Percentiles rank a stretch among this genome's conserved stretches.
Evolutionary conservation across 1,139 yeast genomes (phyloP).

Genomic region (Blastobotrys serpentis): DNA sequence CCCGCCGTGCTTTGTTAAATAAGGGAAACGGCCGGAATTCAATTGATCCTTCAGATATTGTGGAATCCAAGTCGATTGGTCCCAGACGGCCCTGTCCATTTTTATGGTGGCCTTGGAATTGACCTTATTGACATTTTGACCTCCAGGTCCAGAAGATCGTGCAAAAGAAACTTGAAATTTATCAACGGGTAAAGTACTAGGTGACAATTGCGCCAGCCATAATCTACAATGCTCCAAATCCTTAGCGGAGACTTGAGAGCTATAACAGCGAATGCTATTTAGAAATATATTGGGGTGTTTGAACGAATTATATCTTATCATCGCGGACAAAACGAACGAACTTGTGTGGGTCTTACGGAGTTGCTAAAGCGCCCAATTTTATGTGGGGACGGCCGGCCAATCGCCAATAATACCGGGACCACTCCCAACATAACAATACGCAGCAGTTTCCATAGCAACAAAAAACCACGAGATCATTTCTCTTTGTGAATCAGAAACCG

Average conservation of each 20-base stretch:
- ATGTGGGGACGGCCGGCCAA: too few species aligned
- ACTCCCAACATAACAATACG: neutral
- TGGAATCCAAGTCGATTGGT: constrained; percentile 64
- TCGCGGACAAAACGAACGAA: too few species aligned
- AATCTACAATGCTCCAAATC: constrained; percentile 35
- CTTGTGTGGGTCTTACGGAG: neutral
- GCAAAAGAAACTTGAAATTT: constrained; percentile 58
- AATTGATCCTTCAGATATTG: constrained; percentile 46
- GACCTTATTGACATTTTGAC: constrained; percentile 84
- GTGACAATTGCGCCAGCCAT: constrained; percentile 48
- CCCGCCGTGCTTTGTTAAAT: constrained; percentile 55
- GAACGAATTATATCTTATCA: neutral
- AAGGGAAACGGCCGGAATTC: constrained; percentile 45
- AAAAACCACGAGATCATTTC: neutral
- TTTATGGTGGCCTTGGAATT: constrained; percentile 69
- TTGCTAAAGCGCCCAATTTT: too few species aligned
- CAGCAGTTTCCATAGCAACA: neutral
- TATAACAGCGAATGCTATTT: neutral
- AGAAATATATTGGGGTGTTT: neutral
- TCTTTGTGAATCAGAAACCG: neutral
- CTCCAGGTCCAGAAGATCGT: constrained; percentile 90
- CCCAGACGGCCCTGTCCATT: constrained; percentile 50
- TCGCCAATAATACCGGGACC: neutral
- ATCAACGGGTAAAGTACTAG: constrained; percentile 47
- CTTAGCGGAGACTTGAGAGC: neutral